Evolutionary conservation across 305 asterid species (phyloP).

Genomic region (Fraxinus nigra): DNA sequence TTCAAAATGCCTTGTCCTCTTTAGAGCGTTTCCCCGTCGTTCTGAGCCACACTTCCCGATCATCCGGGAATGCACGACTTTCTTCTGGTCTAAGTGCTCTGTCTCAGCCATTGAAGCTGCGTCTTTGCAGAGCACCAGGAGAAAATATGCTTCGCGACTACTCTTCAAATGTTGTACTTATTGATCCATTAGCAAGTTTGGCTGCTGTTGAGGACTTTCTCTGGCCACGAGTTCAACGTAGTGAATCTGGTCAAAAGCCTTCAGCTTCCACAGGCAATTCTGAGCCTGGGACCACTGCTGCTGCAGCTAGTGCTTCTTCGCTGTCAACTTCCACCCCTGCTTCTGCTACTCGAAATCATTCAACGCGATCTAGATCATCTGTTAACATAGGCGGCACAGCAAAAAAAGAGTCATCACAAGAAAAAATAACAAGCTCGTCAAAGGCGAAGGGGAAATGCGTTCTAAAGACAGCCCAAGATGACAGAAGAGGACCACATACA

Average conservation of each 20-base stretch:
- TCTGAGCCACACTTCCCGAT: constrained; percentile 78
- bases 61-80: constrained; percentile 83
- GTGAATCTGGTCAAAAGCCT: constrained; percentile 72
- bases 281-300: constrained; percentile 57
- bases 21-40: constrained; percentile 94
- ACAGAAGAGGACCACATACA: constrained; percentile 84
- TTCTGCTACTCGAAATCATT: constrained; percentile 62
- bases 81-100: constrained; percentile 92
- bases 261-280: constrained; percentile 55
- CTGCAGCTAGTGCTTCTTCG: constrained; percentile 48
- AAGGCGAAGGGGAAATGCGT: constrained; percentile 97
- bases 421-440: constrained; percentile 54
- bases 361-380: constrained; percentile 74
- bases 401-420: constrained; percentile 56
- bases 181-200: constrained; percentile 93
- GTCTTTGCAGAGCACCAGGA: constrained; percentile 94
- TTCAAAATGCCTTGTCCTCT: constrained; percentile 89
- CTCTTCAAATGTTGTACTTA: constrained; percentile 87
- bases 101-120: constrained; percentile 88
- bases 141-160: constrained; percentile 96
- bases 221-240: constrained; percentile 90
- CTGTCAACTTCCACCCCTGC: constrained; percentile 70
- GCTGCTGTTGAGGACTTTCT: constrained; percentile 96
- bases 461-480: constrained; percentile 68
- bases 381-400: constrained; percentile 53